Evolutionary conservation across 345 rosid species (phyloP).

Genomic region (Punica granatum): DNA sequence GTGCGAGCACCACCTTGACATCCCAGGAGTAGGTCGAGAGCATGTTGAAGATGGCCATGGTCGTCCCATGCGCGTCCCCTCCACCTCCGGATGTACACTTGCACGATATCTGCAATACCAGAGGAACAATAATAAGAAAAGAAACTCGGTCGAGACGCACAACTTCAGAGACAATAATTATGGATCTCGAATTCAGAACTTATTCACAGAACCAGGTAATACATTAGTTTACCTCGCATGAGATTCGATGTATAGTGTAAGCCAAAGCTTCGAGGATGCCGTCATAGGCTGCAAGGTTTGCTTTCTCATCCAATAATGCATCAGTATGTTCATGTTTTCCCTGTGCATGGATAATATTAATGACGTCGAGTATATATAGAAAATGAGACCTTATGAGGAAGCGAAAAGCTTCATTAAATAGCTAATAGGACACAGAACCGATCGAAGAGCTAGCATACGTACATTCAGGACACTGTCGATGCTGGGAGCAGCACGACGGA

Average conservation of each 20-base stretch:
- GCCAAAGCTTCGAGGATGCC: slow-evolving; percentile 31
- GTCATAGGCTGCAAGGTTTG: slow-evolving; percentile 10
- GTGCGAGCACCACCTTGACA: slow-evolving; percentile 34
- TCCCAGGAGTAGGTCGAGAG: slow-evolving; percentile 41
- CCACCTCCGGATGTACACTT: slow-evolving; percentile 34
- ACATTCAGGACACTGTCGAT: slow-evolving; percentile 26
- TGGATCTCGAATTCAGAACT: too few species aligned
- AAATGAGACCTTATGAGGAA: background rate
- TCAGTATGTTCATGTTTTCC: slow-evolving; percentile 13
- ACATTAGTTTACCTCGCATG: slow-evolving; percentile 28
- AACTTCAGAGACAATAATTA: too few species aligned
- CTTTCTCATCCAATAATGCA: slow-evolving; percentile 16
- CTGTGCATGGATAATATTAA: slow-evolving; percentile 12
- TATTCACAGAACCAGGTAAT: too few species aligned
- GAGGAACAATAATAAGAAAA: background rate
- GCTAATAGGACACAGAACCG: too few species aligned
- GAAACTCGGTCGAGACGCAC: too few species aligned
- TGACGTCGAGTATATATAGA: too few species aligned
- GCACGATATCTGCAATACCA: slow-evolving; percentile 40
- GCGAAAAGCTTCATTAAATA: too few species aligned
- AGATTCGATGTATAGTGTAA: slow-evolving; percentile 23
- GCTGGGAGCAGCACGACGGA: slow-evolving; percentile 26
- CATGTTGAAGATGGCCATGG: slow-evolving; percentile 29
- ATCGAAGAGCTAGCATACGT: too few species aligned
- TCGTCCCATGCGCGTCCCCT: slow-evolving; percentile 34